Conservation (phyloP, 257 asterid genomes). For the Plantago ovata region DNA sequence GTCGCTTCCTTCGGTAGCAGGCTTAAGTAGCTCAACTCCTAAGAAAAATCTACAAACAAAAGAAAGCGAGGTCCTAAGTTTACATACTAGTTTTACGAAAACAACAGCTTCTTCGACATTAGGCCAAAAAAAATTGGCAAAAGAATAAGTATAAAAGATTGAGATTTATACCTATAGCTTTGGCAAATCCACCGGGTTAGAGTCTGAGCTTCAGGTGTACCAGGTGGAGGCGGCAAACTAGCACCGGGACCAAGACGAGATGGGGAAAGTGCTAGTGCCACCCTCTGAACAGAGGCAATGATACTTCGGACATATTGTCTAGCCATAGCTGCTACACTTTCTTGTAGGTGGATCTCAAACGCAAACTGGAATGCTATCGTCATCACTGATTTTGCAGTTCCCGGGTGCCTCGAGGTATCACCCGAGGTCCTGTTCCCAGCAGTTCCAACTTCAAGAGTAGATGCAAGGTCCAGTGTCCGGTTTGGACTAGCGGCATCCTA, state of each 20-base stretch:
- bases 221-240: conserved; percentile 60
- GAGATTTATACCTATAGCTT: conserved; percentile 64
- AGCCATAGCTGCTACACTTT: conserved; percentile 80
- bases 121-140: neutral
- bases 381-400: conserved; percentile 75
- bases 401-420: conserved; percentile 36
- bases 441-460: conserved; percentile 76
- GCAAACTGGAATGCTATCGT: conserved; percentile 96
- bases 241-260: conserved; percentile 46
- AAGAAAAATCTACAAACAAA: conserved; percentile 56
- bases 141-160: neutral
- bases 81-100: neutral
- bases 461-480: conserved; percentile 92
- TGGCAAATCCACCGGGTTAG: conserved; percentile 90
- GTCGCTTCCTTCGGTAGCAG: conserved; percentile 59
- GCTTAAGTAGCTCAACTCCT: conserved; percentile 79
- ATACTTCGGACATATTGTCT: conserved; percentile 88
- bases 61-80: neutral
- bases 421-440: conserved; percentile 47
- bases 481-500: conserved; percentile 80
- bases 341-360: conserved; percentile 82
- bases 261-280: conserved; percentile 87
- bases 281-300: conserved; percentile 94
- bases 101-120: neutral
- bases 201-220: conserved; percentile 81